Percentiles rank a stretch among this genome's conserved stretches.
Evolutionary conservation across 1,139 yeast species (phyloP).

Genomic region (Lodderomyces margitis): DNA sequence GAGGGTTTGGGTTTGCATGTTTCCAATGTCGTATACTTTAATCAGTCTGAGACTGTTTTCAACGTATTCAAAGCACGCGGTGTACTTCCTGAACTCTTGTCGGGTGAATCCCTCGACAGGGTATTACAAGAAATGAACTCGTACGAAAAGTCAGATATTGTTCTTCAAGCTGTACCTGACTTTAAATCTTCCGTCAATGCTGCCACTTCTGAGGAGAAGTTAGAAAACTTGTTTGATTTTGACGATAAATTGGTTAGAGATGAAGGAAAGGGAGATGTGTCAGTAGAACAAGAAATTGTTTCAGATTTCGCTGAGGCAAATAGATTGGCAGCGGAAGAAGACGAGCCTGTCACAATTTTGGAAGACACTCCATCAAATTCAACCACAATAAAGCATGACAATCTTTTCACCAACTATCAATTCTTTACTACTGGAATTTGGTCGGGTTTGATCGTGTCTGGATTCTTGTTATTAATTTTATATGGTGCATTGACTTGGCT

Average conservation of each 20-base stretch:
- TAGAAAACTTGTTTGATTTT: slow-evolving; percentile 20
- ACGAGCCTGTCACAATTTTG: slow-evolving; percentile 22
- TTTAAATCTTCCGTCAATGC: not conserved
- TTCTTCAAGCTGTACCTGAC: slow-evolving; percentile 3
- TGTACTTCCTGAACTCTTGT: not conserved
- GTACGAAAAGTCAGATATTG: not conserved
- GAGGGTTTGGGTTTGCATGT: not conserved
- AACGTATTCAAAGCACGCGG: not conserved
- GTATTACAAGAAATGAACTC: not conserved
- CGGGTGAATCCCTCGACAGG: not conserved
- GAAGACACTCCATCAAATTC: slow-evolving; percentile 11
- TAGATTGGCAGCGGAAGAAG: slow-evolving; percentile 29
- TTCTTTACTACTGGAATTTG: slow-evolving; percentile 59
- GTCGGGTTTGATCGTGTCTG: slow-evolving; percentile 60
- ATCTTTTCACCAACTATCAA: slow-evolving; percentile 40
- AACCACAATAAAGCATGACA: slow-evolving; percentile 16
- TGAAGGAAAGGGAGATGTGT: slow-evolving; percentile 5
- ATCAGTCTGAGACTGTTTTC: not conserved
- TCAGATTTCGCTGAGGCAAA: slow-evolving; percentile 35
- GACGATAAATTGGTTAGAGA: slow-evolving; percentile 15
- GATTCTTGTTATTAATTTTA: slow-evolving; percentile 51
- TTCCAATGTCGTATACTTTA: not conserved
- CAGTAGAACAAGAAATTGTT: slow-evolving; percentile 30
- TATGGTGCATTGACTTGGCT: slow-evolving; percentile 61
- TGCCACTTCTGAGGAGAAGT: slow-evolving; percentile 5